Conservation (phyloP, 176 grass and related monocot genomes). For the Chloris gayana region DNA sequence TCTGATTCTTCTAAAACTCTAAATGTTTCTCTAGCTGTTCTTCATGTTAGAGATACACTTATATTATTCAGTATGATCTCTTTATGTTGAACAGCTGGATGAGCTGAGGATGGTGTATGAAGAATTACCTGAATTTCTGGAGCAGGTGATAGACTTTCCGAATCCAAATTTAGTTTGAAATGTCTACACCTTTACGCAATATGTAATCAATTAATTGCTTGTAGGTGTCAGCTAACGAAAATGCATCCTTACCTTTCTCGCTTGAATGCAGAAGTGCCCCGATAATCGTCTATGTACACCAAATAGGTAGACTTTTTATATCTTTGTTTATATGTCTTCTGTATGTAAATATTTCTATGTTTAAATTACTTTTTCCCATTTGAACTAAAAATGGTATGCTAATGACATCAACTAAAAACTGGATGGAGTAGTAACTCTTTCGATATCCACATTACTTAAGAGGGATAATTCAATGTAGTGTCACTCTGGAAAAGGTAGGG, state of each 20-base stretch:
- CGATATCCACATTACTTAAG: background rate
- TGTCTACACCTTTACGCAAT: constrained; percentile 20
- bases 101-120: constrained; percentile 94
- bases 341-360: constrained; percentile 22
- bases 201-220: constrained; percentile 41
- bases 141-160: constrained; percentile 67
- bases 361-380: constrained; percentile 7
- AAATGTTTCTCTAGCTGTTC: constrained; percentile 5
- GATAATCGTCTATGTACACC: constrained; percentile 80
- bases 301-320: constrained; percentile 72
- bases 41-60: constrained; percentile 14
- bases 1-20: constrained; percentile 30
- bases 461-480: background rate
- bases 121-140: constrained; percentile 82
- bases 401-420: background rate
- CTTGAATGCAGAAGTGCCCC: constrained; percentile 74
- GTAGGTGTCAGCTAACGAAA: constrained; percentile 87
- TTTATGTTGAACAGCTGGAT: constrained; percentile 63
- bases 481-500: background rate
- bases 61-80: constrained; percentile 26
- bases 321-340: constrained; percentile 9
- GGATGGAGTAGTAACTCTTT: background rate
- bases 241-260: constrained; percentile 64
- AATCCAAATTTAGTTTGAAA: constrained; percentile 29
- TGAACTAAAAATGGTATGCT: background rate